A percentile compares a stretch with the other conserved stretches of the same genome.
These are phyloP conservation scores for Pleurotus ostreatus DNA, from an alignment of 768 basidiomycete species.

Conservation along the genomic window DNA sequence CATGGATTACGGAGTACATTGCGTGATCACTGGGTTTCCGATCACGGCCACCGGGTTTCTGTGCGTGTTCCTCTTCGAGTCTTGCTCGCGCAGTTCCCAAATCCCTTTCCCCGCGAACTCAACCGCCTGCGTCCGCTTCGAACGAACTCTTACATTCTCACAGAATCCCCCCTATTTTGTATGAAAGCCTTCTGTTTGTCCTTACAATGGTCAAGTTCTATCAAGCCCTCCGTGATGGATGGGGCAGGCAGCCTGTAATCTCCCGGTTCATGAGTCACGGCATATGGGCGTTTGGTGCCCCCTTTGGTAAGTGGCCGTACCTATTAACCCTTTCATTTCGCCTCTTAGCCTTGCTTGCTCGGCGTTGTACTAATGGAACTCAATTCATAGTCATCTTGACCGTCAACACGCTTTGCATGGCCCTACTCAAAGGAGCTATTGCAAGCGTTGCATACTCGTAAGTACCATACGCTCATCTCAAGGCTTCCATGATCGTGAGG, in stretches of 20 bases:
- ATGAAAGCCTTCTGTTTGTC: conserved; percentile 19
- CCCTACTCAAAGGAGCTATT: conserved; percentile 11
- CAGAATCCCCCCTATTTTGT: conserved; percentile 16
- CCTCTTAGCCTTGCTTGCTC: neutral
- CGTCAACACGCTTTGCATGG: conserved; percentile 16
- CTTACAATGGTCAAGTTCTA: conserved; percentile 23
- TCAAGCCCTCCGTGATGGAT: conserved; percentile 17
- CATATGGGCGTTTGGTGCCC: conserved; percentile 21
- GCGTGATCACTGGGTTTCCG: conserved; percentile 17
- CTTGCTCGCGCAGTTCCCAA: too few relatives aligned
- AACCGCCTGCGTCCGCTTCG: neutral
- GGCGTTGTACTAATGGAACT: too few relatives aligned
- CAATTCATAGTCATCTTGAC: conserved; percentile 12
- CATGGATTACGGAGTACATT: conserved; percentile 16
- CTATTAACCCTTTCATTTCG: neutral
- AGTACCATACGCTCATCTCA: neutral
- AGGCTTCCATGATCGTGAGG: too few relatives aligned
- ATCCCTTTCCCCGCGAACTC: neutral
- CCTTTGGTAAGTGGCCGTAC: conserved; percentile 14
- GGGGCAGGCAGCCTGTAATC: conserved; percentile 19
- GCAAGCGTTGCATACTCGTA: conserved; percentile 19
- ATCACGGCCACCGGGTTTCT: conserved; percentile 12
- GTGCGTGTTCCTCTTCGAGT: conserved; percentile 11
- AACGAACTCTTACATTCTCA: neutral
- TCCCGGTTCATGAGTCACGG: conserved; percentile 21